Base-by-base conservation (phyloP, 129 eudicot species). In the Escallonia herrerae region DNA sequence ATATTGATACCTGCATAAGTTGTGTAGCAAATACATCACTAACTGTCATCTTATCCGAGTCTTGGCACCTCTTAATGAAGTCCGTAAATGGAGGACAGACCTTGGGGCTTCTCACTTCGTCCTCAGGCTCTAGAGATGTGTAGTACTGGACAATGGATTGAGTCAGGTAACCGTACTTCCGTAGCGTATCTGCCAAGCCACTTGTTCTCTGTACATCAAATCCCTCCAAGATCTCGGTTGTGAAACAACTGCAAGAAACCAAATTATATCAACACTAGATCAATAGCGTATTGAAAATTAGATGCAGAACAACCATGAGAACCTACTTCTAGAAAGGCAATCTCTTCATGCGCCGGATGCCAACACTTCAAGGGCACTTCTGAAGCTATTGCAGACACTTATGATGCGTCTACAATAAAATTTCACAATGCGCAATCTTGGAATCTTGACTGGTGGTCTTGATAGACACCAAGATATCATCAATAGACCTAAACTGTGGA, bases 121-220 rank as follows among this genome's bases (percentile, higher is more conserved):
- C 69, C 60, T 77, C 72, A 43, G 63, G 49, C 51, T 79, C 78
- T 66, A 79, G 47, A 58, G 76, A 78, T 69, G 58, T 78, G 77
- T 86, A 93, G 72, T 76, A 86, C 47, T 86, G 74, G 8, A 70
- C 60, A 62, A 89, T 89, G 67, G 91, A 79, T 73, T 60, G 86
- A 49, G 96, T 93, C 47, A 93, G 89, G 78, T 65, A 67, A 14
- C 99, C 93, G 33, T 89, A 93, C 65, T 76, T 90, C 39, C 69
- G 73, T 15, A 93, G 69, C 4, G 99, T 93, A 43, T 93, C 99
- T 62, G 72, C 86, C 64, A 89, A 77, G 60, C 96, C 87, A 62
- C 67, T 83, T 46, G 99, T 93, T 84, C 99, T 73, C 51, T 88
- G 99, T 54, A 93, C 95, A 80, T 93, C 96, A 76, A 93, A 93